phyloP scores from a whole-genome alignment of 805 yeast genomes.

The Hyphopichia homilentoma region DNA sequence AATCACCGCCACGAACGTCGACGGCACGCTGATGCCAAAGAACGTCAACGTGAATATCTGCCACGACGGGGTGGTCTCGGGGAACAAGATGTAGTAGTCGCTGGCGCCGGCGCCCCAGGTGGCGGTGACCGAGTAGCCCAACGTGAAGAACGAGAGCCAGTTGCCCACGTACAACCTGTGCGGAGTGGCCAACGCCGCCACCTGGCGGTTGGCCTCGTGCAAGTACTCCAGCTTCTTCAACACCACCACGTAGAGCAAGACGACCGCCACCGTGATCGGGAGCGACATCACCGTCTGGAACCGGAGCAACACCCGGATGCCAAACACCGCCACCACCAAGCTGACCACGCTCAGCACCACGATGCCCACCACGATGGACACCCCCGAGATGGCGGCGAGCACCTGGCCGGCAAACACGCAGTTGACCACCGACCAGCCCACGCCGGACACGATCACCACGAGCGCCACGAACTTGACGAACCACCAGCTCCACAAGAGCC shows the following conservation, averaged over 20 bases:
- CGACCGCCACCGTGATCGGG: slow-evolving; percentile 25
- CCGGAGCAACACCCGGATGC: slow-evolving; percentile 25
- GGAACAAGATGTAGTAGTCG: slow-evolving; percentile 31
- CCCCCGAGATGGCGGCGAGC: slow-evolving; percentile 21
- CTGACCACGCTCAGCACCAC: slow-evolving; percentile 23
- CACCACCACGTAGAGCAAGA: slow-evolving; percentile 29
- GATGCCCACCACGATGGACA: slow-evolving; percentile 28
- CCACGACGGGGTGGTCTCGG: slow-evolving; percentile 21
- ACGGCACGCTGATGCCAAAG: slow-evolving; percentile 24
- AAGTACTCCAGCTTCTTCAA: slow-evolving; percentile 18
- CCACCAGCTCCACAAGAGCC: slow-evolving; percentile 35
- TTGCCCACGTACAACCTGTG: no score
- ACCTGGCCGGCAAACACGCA: slow-evolving; percentile 37
- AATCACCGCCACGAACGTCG: slow-evolving; percentile 30
- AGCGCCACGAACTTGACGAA: slow-evolving; percentile 28
- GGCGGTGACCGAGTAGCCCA: slow-evolving; percentile 33
- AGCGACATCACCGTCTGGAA: slow-evolving; percentile 26
- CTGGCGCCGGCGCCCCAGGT: slow-evolving; percentile 35
- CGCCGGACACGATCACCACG: slow-evolving; percentile 27
- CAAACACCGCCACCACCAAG: slow-evolving; percentile 28
- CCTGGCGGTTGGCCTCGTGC: slow-evolving; percentile 16
- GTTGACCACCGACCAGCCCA: slow-evolving; percentile 38
- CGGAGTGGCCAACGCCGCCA: slow-evolving; percentile 12
- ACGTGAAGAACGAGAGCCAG: slow-evolving; percentile 32
- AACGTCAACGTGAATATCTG: slow-evolving; percentile 26